Percentiles rank a stretch among this genome's conserved stretches.
Evolutionary conservation across 208 protist species (phyloP).

Genomic region (Spongospora subterranea): DNA sequence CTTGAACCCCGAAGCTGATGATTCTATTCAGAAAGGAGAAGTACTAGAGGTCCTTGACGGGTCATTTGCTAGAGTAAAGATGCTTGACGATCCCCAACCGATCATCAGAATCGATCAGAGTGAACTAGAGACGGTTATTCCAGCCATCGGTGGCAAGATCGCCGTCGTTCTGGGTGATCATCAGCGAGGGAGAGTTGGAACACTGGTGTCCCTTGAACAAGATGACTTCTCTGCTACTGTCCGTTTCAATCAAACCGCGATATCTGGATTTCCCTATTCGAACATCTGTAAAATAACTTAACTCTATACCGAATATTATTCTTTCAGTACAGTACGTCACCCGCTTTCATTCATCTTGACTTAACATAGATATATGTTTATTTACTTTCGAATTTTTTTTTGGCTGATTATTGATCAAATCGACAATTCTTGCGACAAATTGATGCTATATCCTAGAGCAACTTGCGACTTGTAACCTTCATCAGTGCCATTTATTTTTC

Average conservation of each 20-base stretch:
- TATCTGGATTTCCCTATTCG: not conserved
- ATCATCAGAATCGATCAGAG: conserved; percentile 73
- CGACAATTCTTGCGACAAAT: not conserved
- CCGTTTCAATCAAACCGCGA: not conserved
- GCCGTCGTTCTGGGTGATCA: conserved; percentile 67
- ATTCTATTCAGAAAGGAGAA: not conserved
- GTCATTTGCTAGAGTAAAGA: conserved; percentile 64
- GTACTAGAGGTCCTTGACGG: not conserved
- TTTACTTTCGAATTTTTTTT: too few species aligned
- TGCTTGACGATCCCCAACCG: conserved; percentile 65
- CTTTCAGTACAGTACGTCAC: not conserved
- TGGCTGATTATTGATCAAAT: too few species aligned
- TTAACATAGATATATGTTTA: too few species aligned
- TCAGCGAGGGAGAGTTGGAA: conserved; percentile 64
- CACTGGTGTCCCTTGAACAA: conserved; percentile 66
- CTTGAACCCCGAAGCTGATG: not conserved
- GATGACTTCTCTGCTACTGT: conserved; percentile 70
- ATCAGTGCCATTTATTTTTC: too few species aligned
- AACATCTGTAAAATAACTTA: not conserved
- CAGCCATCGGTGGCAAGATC: conserved; percentile 57
- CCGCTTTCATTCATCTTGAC: too few species aligned
- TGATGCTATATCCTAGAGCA: not conserved
- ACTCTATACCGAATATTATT: not conserved
- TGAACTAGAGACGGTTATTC: conserved; percentile 74
- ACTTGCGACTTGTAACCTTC: not conserved